These are phyloP conservation scores for Hypsizygus ulmarius DNA, from an alignment of 1,284 basidiomycete species.

Conservation along the genomic window DNA sequence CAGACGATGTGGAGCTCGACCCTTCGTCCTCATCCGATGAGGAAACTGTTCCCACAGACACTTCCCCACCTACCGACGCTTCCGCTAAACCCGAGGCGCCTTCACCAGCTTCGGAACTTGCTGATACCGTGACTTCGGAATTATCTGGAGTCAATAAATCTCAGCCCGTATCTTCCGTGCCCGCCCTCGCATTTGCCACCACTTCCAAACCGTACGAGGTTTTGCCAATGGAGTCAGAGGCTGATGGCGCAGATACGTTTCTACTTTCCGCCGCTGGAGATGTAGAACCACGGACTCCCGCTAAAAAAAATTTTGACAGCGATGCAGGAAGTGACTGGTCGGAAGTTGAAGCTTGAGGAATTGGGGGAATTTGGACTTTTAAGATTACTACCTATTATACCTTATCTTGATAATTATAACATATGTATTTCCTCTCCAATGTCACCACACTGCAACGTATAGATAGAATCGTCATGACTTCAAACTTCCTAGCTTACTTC, in stretches of 20 bases:
- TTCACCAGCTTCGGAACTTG: not conserved
- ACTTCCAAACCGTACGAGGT: slow-evolving; percentile 15
- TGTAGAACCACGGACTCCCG: slow-evolving; percentile 9
- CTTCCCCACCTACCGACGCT: not conserved
- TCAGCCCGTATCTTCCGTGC: not conserved
- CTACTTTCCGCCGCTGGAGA: slow-evolving; percentile 14
- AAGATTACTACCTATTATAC: not conserved
- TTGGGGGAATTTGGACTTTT: not conserved
- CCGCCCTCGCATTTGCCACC: slow-evolving; percentile 9
- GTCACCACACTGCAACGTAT: too few species aligned
- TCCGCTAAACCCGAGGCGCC: too few species aligned
- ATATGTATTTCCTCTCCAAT: too few species aligned
- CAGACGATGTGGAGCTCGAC: too few species aligned
- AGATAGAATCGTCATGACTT: too few species aligned
- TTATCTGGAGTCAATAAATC: not conserved
- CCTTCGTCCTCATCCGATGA: too few species aligned
- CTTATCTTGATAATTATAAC: not conserved
- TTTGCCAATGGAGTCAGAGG: slow-evolving; percentile 2
- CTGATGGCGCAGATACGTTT: slow-evolving; percentile 16
- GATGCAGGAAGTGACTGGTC: slow-evolving; percentile 29
- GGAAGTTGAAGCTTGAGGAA: slow-evolving; percentile 24
- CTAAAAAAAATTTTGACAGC: slow-evolving; percentile 14
- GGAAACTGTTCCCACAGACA: not conserved
- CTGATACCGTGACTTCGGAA: not conserved
- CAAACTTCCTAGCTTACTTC: too few species aligned